Base-by-base conservation (phyloP, 257 asterid species). In the Ballota nigra region DNA sequence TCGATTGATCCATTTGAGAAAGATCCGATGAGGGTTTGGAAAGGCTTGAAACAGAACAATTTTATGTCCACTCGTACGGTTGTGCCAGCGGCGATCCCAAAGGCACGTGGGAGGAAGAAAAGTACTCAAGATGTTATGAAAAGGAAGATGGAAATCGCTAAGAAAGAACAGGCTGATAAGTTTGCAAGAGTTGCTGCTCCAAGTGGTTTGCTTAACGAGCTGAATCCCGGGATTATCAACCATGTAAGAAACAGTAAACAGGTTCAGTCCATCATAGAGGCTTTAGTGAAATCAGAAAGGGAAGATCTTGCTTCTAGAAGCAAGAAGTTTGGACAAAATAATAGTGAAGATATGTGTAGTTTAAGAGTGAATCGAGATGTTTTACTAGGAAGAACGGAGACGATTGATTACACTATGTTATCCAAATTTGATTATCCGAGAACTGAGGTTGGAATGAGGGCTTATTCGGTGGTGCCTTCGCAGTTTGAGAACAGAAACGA, bases 101-200 rank as follows among this genome's bases (percentile, higher is more conserved):
- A 86, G 83, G 79, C 76, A 2, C 87, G 87, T 40, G 96, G 83
- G 69, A 85, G 90, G 77, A 95, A 88, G 69, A 90, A 83, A 76
- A 77, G 62, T 8, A 86, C 77, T 36, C 82, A 74, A 29, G 86
- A 81, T 38, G 69, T 75, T 11, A 79, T 84, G 74, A 95, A 82
- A 86, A 91, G 75, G 64, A 91, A 80, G 79, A 77, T 91, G 36
- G 95, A 91, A 69, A 91, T 85, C 70, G 96, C 97, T 9, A 89
- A 78, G 86, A 92, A 84, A 80, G 98, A 95, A 79, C 94, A 87
- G 69, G 91, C 81, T 22, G 96, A 88, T 78, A 82, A 93, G 66
- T 90, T 95, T 76, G 97, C 98, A 24, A 88, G 86, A 77, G 79
- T 92, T 76, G 96, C 98, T 59, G 96, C 97, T 38, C 99, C 99